Evolutionary conservation across 2,329 filamentous ascomycete species (phyloP).

Genomic region (Colletotrichum sp.): DNA sequence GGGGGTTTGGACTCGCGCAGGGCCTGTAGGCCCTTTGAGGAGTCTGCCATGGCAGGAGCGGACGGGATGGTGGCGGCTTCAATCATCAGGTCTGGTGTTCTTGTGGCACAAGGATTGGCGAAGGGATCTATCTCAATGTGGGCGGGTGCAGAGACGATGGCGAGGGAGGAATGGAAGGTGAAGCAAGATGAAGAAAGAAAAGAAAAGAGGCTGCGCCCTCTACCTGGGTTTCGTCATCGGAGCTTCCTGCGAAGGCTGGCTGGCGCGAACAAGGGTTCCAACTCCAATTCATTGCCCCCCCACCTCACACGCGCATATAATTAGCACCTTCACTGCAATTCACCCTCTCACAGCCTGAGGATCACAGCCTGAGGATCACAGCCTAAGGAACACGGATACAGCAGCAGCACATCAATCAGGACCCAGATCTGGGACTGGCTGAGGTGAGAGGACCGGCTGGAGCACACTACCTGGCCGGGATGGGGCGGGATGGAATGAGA

Average conservation of each 20-base stretch:
- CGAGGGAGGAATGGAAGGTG: neutral
- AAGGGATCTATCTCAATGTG: neutral
- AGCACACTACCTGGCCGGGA: neutral
- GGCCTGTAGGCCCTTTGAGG: slow-evolving; percentile 46
- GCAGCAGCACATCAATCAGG: neutral
- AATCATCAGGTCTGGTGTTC: slow-evolving; percentile 13
- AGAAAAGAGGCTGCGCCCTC: slow-evolving; percentile 9
- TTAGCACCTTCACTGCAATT: slow-evolving; percentile 1
- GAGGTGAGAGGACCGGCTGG: neutral
- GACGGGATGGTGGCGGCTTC: slow-evolving; percentile 12
- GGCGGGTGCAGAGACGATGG: neutral
- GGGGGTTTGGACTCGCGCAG: slow-evolving; percentile 56
- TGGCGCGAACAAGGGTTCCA: neutral
- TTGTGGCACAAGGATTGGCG: neutral
- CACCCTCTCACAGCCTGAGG: neutral
- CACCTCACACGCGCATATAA: slow-evolving; percentile 6
- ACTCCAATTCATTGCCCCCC: slow-evolving; percentile 5
- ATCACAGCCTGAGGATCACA: neutral
- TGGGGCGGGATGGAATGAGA: neutral
- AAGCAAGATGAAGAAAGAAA: neutral
- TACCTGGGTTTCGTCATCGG: slow-evolving; percentile 16
- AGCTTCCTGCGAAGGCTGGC: neutral
- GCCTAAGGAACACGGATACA: neutral
- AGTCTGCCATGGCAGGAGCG: slow-evolving; percentile 25
- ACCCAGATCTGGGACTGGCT: neutral